Base-by-base conservation (phyloP, 2,329 filamentous ascomycete genomes). In the Fusarium succisae region DNA sequence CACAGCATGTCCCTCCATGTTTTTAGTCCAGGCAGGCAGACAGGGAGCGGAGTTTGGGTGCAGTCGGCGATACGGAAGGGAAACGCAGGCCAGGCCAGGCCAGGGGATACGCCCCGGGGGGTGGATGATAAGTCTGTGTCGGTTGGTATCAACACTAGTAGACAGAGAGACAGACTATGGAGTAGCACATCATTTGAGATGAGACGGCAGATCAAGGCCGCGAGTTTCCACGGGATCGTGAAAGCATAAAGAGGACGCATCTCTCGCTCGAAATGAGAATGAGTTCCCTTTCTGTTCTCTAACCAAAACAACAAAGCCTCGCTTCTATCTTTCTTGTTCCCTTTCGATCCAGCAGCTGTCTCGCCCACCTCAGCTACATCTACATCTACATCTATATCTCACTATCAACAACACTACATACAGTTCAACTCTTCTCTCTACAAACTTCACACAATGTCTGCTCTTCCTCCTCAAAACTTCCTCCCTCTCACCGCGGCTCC, bases 201-300 rank as follows among this genome's bases (percentile, higher is more conserved):
- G 74, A 59, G 63, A 70, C 63, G 60, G 43, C 54, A 51, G 58
- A 56, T 62, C 59, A 58, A 63, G 41, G 44, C 54, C 61, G 43
- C 41, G 28, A 63, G 61, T 48, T 63, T 47, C 32, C 45, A 48
- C 37, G 58, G 41, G 41, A 54, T 71, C 54, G 43, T 57, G 50
- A 45, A 66, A 76, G 75, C 77, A 79, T 79, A 79, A 79, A 78
- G 76, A 79, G 77, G 65, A 72, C 61, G 70, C 55, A 47, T 67
- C 70, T 76, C 77, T 77, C 80, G 70, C 65, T 74, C 69, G 30
- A 70, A 44, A 47, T 44, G 17, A 37, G 38, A 11, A 13, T 60
- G 38, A 11, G 6, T 60, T 59, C 43, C 57, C 48, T 66, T 69
- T 63, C 51, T 57, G 32, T 66, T 72, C 61, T 44, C 56, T 64